These are phyloP conservation scores for Crucibulum laeve DNA, from an alignment of 768 basidiomycete genomes.

Conservation along the genomic window DNA sequence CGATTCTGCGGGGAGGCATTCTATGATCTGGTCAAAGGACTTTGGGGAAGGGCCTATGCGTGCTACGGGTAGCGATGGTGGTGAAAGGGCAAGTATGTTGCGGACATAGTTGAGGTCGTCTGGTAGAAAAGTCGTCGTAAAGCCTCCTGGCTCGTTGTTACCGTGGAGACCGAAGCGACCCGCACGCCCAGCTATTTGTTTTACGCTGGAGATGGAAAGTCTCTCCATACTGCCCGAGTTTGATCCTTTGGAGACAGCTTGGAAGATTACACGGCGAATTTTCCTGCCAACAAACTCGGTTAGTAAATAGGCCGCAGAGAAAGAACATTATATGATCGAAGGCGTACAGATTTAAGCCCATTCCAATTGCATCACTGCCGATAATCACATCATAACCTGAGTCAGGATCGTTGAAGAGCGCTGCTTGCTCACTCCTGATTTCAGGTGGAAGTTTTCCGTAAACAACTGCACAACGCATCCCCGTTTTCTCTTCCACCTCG, in stretches of 20 bases:
- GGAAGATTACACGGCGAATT: conserved; percentile 86
- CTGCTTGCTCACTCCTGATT: conserved; percentile 86
- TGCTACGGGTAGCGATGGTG: conserved; percentile 49
- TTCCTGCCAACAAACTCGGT: conserved; percentile 49
- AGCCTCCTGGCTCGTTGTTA: conserved; percentile 47
- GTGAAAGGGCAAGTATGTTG: conserved; percentile 47
- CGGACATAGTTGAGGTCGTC: conserved; percentile 60
- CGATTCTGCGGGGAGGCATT: conserved; percentile 38
- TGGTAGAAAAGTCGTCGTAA: conserved; percentile 66
- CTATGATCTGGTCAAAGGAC: conserved; percentile 13
- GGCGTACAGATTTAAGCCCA: conserved; percentile 93
- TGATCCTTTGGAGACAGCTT: conserved; percentile 56
- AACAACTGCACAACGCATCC: conserved; percentile 82
- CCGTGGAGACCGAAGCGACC: conserved; percentile 78
- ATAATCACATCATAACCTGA: conserved; percentile 89
- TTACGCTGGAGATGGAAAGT: conserved; percentile 73
- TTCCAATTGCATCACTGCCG: conserved; percentile 93
- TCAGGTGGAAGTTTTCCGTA: conserved; percentile 94
- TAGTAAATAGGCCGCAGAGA: conserved; percentile 2
- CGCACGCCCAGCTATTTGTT: conserved; percentile 93
- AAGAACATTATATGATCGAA: no score
- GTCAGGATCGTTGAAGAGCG: conserved; percentile 80
- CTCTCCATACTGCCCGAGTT: conserved; percentile 39
- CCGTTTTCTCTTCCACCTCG: conserved; percentile 65
- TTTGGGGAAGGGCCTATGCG: conserved; percentile 28